Percentiles rank a stretch among this genome's conserved stretches.
These are phyloP conservation scores for Fusarium transvaalense DNA, from an alignment of 2,329 filamentous ascomycete genomes.

Conservation along the genomic window DNA sequence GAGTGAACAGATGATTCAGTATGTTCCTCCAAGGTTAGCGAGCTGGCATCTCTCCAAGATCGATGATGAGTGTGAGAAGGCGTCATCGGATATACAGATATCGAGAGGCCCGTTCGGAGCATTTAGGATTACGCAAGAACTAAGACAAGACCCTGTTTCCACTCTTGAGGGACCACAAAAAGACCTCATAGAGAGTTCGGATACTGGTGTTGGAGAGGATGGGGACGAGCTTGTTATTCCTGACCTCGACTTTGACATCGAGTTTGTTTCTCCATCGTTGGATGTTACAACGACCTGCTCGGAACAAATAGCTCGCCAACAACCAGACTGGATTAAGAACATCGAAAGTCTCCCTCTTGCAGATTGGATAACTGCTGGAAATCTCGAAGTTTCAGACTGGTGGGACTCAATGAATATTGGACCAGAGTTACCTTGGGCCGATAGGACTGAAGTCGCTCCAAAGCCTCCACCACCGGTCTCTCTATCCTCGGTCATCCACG, in stretches of 20 bases:
- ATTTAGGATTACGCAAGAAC: constrained; percentile 5
- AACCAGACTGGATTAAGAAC: background rate
- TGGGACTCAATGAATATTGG: constrained; percentile 18
- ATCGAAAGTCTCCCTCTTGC: background rate
- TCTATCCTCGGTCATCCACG: background rate
- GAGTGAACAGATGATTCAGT: constrained; percentile 19
- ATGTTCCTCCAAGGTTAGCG: constrained; percentile 5
- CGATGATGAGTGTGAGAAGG: constrained; percentile 30
- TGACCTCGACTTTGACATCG: background rate
- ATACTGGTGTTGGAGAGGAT: rapidly evolving
- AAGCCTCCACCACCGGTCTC: background rate
- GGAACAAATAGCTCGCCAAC: background rate
- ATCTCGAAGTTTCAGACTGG: constrained; percentile 9
- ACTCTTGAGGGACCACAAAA: background rate
- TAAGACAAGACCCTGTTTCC: rapidly evolving
- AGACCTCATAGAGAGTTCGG: rapidly evolving
- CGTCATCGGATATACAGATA: constrained; percentile 12
- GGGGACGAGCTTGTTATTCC: background rate
- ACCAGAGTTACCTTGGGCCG: background rate
- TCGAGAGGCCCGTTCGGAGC: constrained; percentile 35
- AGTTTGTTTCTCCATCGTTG: background rate
- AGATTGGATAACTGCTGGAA: background rate
- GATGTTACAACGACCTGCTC: background rate
- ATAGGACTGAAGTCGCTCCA: background rate
- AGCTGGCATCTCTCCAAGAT: constrained; percentile 30